These are phyloP conservation scores for Eremothecium coryli DNA, from an alignment of 1,139 yeast genomes.

Conservation along the genomic window DNA sequence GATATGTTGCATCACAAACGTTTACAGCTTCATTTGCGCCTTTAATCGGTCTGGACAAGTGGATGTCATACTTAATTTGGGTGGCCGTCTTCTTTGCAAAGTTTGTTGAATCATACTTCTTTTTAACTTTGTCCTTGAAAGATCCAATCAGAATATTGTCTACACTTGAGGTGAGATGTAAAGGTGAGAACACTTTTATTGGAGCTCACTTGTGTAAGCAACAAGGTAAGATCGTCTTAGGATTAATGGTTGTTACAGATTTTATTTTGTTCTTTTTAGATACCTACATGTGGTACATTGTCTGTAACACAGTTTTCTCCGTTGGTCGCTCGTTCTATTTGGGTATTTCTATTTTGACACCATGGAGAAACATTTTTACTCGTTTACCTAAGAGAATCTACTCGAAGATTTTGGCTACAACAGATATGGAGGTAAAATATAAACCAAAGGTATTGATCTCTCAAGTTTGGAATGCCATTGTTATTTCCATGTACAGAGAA, in stretches of 20 bases:
- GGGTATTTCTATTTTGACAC: constrained; percentile 97
- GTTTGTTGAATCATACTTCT: constrained; percentile 82
- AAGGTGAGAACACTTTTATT: constrained; percentile 80
- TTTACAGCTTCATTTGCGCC: constrained; percentile 87
- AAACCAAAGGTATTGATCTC: constrained; percentile 97
- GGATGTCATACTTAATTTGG: constrained; percentile 94
- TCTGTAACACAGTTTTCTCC: constrained; percentile 88
- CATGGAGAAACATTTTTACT: constrained; percentile 98
- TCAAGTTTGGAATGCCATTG: constrained; percentile 98
- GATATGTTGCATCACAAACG: constrained; percentile 87
- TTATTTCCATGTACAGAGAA: constrained; percentile 97
- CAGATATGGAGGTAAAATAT: constrained; percentile 98
- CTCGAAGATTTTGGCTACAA: constrained; percentile 92
- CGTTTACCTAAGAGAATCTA: constrained; percentile 97
- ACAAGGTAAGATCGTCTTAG: constrained; percentile 81
- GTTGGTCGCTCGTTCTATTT: constrained; percentile 95
- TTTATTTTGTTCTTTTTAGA: constrained; percentile 93
- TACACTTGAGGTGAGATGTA: constrained; percentile 59
- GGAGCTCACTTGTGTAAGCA: constrained; percentile 65
- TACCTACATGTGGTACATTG: constrained; percentile 97
- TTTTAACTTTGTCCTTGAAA: constrained; percentile 80
- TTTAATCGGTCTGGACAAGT: constrained; percentile 83
- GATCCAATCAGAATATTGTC: constrained; percentile 83
- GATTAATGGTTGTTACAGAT: constrained; percentile 87
- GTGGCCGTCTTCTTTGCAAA: constrained; percentile 80